Conservation (phyloP, 2,329 filamentous ascomycete genomes). For the Paecilomyces sp. region DNA sequence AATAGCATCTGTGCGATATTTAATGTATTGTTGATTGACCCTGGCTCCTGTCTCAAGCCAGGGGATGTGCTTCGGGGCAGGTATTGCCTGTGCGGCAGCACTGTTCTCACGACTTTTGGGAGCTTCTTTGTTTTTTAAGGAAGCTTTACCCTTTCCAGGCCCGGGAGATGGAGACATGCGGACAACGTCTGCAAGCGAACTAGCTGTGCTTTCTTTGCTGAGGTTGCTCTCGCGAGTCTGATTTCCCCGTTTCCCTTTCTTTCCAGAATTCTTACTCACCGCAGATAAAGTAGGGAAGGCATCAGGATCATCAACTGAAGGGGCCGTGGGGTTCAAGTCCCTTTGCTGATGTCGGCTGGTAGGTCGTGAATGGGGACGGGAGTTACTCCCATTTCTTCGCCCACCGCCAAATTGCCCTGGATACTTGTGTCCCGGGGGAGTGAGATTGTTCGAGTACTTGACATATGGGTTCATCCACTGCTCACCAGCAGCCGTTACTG, state of each 20-base stretch:
- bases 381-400: slow-evolving; percentile 44
- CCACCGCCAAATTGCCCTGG: slow-evolving; percentile 17
- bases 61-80: slow-evolving; percentile 82
- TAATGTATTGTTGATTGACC: slow-evolving; percentile 90
- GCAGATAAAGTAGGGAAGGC: slow-evolving; percentile 88
- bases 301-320: slow-evolving; percentile 85
- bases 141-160: slow-evolving; percentile 46
- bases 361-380: slow-evolving; percentile 71
- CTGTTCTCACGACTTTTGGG: slow-evolving; percentile 68
- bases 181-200: slow-evolving; percentile 85
- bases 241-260: slow-evolving; percentile 85
- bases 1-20: slow-evolving; percentile 90
- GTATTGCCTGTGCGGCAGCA: slow-evolving; percentile 72
- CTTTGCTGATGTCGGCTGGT: slow-evolving; percentile 71
- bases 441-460: slow-evolving; percentile 38
- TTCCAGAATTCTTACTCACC: slow-evolving; percentile 62
- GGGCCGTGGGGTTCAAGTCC: slow-evolving; percentile 57
- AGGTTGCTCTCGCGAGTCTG: slow-evolving; percentile 55
- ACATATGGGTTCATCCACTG: slow-evolving; percentile 47
- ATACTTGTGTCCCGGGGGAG: slow-evolving; percentile 41
- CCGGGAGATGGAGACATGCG: slow-evolving; percentile 88
- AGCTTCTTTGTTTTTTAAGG: slow-evolving; percentile 57
- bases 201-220: slow-evolving; percentile 63
- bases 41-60: slow-evolving; percentile 92
- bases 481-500: slow-evolving; percentile 53